These are phyloP conservation scores for Pelagophyceae sp. DNA, from an alignment of 352 stramenopile genomes.

Conservation along the genomic window DNA sequence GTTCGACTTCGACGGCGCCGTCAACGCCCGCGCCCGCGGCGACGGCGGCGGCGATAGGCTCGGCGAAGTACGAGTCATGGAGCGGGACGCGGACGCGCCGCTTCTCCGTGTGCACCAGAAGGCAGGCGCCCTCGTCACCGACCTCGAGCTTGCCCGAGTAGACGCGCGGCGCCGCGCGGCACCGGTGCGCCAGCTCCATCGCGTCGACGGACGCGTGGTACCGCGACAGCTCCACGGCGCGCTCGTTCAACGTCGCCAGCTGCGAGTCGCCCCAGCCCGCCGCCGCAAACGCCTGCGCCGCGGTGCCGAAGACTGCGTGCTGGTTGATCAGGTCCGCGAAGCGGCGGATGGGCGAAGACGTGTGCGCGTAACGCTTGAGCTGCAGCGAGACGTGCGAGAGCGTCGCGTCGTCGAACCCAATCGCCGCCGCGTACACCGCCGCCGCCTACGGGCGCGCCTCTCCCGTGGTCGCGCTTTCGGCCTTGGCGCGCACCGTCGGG, in stretches of 20 bases:
- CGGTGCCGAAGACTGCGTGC: background rate
- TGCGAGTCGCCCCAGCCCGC: background rate
- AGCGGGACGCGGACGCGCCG: background rate
- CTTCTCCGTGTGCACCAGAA: slow-evolving; percentile 6
- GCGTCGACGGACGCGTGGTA: slow-evolving; percentile 17
- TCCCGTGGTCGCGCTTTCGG: too few species aligned
- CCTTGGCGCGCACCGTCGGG: too few species aligned
- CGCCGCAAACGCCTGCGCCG: background rate
- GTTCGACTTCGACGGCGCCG: background rate
- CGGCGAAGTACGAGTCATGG: slow-evolving; percentile 18
- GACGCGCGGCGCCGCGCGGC: background rate
- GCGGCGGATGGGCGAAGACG: slow-evolving; percentile 12
- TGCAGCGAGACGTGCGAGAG: background rate
- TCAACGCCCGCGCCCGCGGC: background rate
- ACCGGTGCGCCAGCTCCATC: slow-evolving; percentile 13
- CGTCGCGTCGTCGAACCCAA: background rate
- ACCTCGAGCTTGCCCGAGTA: background rate
- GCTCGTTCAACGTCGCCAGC: slow-evolving; percentile 5
- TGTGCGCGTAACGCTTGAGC: background rate
- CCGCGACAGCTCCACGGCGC: background rate
- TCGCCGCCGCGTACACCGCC: background rate
- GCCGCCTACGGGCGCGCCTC: background rate
- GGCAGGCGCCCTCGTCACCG: background rate
- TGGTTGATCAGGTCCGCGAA: slow-evolving; percentile 21
- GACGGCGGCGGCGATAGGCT: slow-evolving; percentile 4